Evolutionary conservation across 768 basidiomycete species (phyloP).

Genomic region (Agrocybe pediades): DNA sequence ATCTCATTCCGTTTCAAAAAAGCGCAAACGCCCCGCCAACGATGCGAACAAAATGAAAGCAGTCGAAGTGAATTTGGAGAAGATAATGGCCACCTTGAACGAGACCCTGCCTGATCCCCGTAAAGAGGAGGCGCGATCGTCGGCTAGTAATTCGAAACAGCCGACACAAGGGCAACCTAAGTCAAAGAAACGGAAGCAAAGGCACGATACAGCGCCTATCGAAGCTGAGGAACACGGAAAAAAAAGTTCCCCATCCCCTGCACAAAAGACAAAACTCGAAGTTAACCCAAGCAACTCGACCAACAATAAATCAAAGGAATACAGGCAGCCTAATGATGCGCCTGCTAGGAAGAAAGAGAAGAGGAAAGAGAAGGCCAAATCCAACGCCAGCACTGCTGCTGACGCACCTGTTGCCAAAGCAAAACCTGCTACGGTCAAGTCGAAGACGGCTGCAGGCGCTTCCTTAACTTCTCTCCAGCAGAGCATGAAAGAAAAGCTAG

Average conservation of each 20-base stretch:
- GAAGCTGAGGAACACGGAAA: not conserved
- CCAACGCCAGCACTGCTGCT: not conserved
- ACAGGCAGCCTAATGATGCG: not conserved
- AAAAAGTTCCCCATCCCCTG: not conserved
- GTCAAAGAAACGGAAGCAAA: constrained; percentile 21
- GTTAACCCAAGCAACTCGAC: constrained; percentile 5
- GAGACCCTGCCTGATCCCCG: constrained; percentile 28
- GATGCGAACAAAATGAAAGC: constrained; percentile 36
- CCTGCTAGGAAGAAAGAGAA: not conserved
- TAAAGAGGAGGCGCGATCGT: constrained; percentile 19
- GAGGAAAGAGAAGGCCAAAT: constrained; percentile 16
- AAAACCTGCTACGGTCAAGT: constrained; percentile 16
- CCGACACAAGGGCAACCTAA: constrained; percentile 1
- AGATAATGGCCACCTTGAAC: constrained; percentile 46
- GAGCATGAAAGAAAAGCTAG: constrained; percentile 75
- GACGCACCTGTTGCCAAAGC: constrained; percentile 14
- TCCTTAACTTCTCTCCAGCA: constrained; percentile 74
- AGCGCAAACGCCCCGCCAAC: constrained; percentile 49
- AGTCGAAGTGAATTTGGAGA: constrained; percentile 60
- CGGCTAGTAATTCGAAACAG: not conserved
- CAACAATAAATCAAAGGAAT: constrained; percentile 15
- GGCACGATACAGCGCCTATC: not conserved
- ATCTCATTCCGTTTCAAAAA: constrained; percentile 41
- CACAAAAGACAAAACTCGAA: not conserved
- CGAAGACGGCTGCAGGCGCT: constrained; percentile 5